phyloP scores from a whole-genome alignment of 148 eudicot genomes.

The Chenopodium album region DNA sequence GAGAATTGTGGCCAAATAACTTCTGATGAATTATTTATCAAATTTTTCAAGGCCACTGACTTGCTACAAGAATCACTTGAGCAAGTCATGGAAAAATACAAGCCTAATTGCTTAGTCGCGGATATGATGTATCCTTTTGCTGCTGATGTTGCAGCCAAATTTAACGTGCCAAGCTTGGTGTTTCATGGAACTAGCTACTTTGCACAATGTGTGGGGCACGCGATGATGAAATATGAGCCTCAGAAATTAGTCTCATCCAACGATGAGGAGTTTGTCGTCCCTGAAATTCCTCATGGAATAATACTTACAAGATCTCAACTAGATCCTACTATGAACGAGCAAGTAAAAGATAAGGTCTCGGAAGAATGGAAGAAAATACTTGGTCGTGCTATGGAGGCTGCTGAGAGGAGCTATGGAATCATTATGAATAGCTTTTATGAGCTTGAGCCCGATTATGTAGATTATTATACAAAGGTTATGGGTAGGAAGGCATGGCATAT shows the following conservation, averaged over 20 bases:
- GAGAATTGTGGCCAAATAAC: slow-evolving; percentile 28
- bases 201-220: slow-evolving; percentile 11
- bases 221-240: slow-evolving; percentile 24
- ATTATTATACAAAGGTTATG: slow-evolving; percentile 20
- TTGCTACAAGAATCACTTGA: slow-evolving; percentile 30
- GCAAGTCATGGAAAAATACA: slow-evolving; percentile 16
- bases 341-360: neutral
- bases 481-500: slow-evolving; percentile 36
- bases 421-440: slow-evolving; percentile 39
- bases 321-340: neutral
- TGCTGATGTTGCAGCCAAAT: slow-evolving; percentile 32
- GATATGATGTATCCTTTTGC: slow-evolving; percentile 37
- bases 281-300: slow-evolving; percentile 34
- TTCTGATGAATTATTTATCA: neutral
- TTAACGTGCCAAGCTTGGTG: slow-evolving; percentile 36
- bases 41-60: slow-evolving; percentile 12
- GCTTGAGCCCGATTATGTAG: slow-evolving; percentile 29
- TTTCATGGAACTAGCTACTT: slow-evolving; percentile 33
- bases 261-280: slow-evolving; percentile 33
- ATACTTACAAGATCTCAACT: slow-evolving; percentile 25
- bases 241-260: slow-evolving; percentile 16
- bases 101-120: slow-evolving; percentile 40
- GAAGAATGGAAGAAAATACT: neutral
- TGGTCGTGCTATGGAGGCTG: slow-evolving; percentile 19
- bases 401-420: slow-evolving; percentile 33